Base-by-base conservation (phyloP, 768 basidiomycete genomes). In the Pulveroboletus sp. region DNA sequence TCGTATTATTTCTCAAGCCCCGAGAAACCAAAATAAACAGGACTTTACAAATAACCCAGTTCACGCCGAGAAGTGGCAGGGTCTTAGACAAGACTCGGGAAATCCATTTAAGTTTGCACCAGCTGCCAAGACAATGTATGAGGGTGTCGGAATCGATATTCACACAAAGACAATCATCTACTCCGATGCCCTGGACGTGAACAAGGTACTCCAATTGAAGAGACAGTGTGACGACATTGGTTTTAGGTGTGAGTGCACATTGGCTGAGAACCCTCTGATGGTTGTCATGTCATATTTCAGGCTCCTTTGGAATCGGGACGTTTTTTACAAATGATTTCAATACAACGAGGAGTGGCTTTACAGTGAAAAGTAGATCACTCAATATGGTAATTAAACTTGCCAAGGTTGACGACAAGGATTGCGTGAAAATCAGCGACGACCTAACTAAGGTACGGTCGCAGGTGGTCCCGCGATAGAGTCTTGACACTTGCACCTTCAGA, bases 381-480 rank as follows among this genome's bases (percentile, higher is more conserved):
- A 96, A 95, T 62, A 97, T 98, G 63, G 95, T 99, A 43, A 93
- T 97, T 71, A 97, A 97, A 62, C 74, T 99, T 8, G 78, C 81
- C 35, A 77, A 80, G 39, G 84, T 96, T 11, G 74, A 89, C 59
- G 79, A 77, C 9, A 74, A 74, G 49, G 81, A 84, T 2, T 95
- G 93, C 57, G 81, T 98, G 57, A 98, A 99, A 71, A 82, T 99
- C 58, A 93, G 91, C 48, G 96, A 97, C 66, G 94, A 98, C 61
- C 63, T 85, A 47, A 85, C 74, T 8, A 99, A 98, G 81, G 85
- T 82, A 32, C 15, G 40, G 32, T 18, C 26, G 27, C 1, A 2
- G 4, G 9, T 5, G 12, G 9, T 24, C 46, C 3, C 28, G 24
- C 27, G 32, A 10, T n/a, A 37, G 14, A 21, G 4, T 6, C 8